Evolutionary conservation across 768 basidiomycete genomes (phyloP).

Genomic region (Candolleomyces efflorescens): DNA sequence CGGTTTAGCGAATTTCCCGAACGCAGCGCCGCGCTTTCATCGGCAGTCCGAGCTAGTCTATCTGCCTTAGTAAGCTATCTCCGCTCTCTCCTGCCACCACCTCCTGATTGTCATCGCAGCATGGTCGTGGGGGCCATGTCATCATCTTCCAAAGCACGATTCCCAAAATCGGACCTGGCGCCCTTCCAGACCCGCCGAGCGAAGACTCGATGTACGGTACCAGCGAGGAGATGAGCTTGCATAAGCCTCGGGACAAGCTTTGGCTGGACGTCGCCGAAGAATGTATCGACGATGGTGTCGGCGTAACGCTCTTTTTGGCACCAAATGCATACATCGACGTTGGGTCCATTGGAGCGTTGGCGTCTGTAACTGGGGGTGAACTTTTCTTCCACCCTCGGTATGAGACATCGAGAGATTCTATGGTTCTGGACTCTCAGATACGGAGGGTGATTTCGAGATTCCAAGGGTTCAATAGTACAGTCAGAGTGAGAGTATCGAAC

Average conservation of each 20-base stretch:
- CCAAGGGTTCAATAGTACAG: conserved; percentile 74
- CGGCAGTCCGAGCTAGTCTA: conserved; percentile 67
- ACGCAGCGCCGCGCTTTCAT: conserved; percentile 68
- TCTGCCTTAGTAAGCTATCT: conserved; percentile 58
- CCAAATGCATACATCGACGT: conserved; percentile 80
- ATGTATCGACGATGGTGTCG: conserved; percentile 85
- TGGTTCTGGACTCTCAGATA: conserved; percentile 71
- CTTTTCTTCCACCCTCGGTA: conserved; percentile 93
- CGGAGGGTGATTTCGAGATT: conserved; percentile 61
- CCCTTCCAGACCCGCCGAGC: conserved; percentile 47
- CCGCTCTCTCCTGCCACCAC: not conserved
- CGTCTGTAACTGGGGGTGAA: conserved; percentile 83
- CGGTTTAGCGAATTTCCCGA: conserved; percentile 49
- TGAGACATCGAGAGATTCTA: conserved; percentile 59
- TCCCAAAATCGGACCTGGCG: conserved; percentile 71
- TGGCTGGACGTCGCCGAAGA: conserved; percentile 88
- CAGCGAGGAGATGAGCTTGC: conserved; percentile 82
- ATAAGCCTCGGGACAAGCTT: conserved; percentile 65
- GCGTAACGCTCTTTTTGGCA: conserved; percentile 85
- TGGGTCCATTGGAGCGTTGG: conserved; percentile 76
- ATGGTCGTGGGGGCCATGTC: conserved; percentile 74
- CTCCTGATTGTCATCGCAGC: conserved; percentile 26
- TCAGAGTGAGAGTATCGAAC: conserved; percentile 81
- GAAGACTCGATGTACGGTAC: conserved; percentile 75
- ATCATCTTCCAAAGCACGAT: conserved; percentile 66